phyloP scores from a whole-genome alignment of 371 early-diverging fungal species.

The Umbelopsis sp. region DNA sequence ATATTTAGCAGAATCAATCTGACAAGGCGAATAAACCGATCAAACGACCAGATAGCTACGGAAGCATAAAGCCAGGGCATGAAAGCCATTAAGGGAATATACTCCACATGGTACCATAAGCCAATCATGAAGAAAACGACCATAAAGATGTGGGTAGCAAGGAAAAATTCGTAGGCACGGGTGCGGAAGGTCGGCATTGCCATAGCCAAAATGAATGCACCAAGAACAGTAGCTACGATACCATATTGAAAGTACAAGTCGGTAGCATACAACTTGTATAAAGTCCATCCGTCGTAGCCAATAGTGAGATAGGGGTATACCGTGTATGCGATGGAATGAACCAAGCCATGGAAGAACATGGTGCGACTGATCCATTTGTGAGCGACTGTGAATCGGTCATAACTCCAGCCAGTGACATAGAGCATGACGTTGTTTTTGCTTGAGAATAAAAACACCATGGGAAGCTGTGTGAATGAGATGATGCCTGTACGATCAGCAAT shows the following conservation, averaged over 20 bases:
- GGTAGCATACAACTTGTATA: not conserved
- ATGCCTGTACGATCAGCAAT: conserved; percentile 2
- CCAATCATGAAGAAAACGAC: not conserved
- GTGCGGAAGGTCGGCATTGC: conserved; percentile 6
- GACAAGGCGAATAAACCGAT: not conserved
- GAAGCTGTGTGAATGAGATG: conserved; percentile 3
- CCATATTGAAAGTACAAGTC: conserved; percentile 6
- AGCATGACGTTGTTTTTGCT: not conserved
- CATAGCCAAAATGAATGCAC: not conserved
- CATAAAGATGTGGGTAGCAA: conserved; percentile 1
- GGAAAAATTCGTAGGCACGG: not conserved
- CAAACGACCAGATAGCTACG: not conserved
- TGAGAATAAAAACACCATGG: not conserved
- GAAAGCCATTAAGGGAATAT: not conserved
- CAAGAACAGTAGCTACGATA: not conserved
- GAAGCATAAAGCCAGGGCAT: conserved; percentile 1
- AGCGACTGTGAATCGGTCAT: not conserved
- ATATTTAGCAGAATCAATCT: not conserved
- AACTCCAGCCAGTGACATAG: conserved; percentile 11
- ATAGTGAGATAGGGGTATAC: not conserved
- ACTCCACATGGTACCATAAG: not conserved
- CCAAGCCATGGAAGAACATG: conserved; percentile 10
- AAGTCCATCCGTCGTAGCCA: not conserved
- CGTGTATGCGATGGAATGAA: conserved; percentile 1
- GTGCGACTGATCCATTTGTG: conserved; percentile 14